Evolutionary conservation across 768 basidiomycete species (phyloP).

Genomic region (Tylopilus rubrobrunneus): DNA sequence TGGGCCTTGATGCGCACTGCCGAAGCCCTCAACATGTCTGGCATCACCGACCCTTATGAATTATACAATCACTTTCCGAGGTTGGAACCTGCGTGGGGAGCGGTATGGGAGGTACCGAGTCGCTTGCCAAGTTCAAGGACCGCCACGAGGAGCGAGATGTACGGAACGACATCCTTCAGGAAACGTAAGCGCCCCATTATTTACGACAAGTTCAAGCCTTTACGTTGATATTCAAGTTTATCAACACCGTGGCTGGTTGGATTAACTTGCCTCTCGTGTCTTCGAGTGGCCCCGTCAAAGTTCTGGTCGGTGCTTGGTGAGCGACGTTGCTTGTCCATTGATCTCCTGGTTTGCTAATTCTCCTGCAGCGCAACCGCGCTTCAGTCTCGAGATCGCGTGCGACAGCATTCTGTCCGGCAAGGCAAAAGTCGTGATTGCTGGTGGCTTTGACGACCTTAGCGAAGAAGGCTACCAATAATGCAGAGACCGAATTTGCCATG

Average conservation of each 20-base stretch:
- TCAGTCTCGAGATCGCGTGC: slow-evolving; percentile 98
- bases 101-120: slow-evolving; percentile 95
- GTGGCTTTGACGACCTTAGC: slow-evolving; percentile 96
- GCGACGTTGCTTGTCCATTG: slow-evolving; percentile 18
- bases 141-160: slow-evolving; percentile 97
- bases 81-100: slow-evolving; percentile 89
- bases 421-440: slow-evolving; percentile 98
- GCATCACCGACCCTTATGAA: slow-evolving; percentile 97
- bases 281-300: slow-evolving; percentile 97
- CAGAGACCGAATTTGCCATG: slow-evolving; percentile 97
- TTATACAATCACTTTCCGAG: slow-evolving; percentile 94
- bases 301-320: slow-evolving; percentile 97
- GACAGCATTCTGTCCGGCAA: slow-evolving; percentile 93
- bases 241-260: slow-evolving; percentile 98
- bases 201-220: slow-evolving; percentile 2
- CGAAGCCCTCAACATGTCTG: slow-evolving; percentile 94
- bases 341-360: slow-evolving; percentile 1
- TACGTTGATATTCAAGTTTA: slow-evolving; percentile 59
- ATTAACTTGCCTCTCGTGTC: slow-evolving; percentile 92
- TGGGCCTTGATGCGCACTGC: slow-evolving; percentile 95
- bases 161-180: slow-evolving; percentile 97
- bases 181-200: slow-evolving; percentile 63
- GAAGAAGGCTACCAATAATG: slow-evolving; percentile 98
- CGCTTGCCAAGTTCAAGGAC: slow-evolving; percentile 95
- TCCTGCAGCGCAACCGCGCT: slow-evolving; percentile 82